Evolutionary conservation across 2,329 filamentous ascomycete genomes (phyloP), one percentile per base, ranked within the genome.

Genomic region (Ophiostoma sp.): DNA sequence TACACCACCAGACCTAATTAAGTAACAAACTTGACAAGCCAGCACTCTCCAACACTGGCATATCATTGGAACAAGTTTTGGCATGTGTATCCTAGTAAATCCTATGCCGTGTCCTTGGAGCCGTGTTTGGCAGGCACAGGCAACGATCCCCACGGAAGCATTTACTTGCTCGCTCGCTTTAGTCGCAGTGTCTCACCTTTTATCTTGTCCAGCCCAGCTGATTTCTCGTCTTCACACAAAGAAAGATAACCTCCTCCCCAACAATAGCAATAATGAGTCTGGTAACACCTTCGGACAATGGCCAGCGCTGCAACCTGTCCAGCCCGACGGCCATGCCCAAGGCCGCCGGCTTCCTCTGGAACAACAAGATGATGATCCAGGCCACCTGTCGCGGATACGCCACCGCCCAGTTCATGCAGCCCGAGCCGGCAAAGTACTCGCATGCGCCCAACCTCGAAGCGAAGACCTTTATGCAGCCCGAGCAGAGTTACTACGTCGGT

Each of bases 301-400:
- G 84, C 68, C 79, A 82, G 67, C 84, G 84, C 73, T 87, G 85
- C 76, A 84, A 86, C 76, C 81, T 87, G 73, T 80, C 78, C 67
- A 84, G 81, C 75, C 83, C 85, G n/a, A 85, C 83, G 33, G 83
- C 83, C 57, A 78, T 87, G 80, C 84, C 85, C 68, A 84, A 85
- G 76, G 84, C 85, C 3, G 82, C 81, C 67, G 84, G 81, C 68
- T 87, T 87, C 75, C 79, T 87, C 13, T 87, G 85, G 85, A 87
- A 87, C 74, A 83, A 85, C 76, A 82, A 80, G 77, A 87, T 87
- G 85, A 87, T 87, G 85, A 84, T 87, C 71, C 84, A 86, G 75
- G 79, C 84, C 66, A 86, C 84, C 70, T 86, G 85, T 75, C 84
- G 85, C 27, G 85, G 85, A n/a, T 86, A 85, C 74, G 83, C 85